phyloP scores from a whole-genome alignment of 2,329 filamentous ascomycete species.

The Hypoxylon sp. region DNA sequence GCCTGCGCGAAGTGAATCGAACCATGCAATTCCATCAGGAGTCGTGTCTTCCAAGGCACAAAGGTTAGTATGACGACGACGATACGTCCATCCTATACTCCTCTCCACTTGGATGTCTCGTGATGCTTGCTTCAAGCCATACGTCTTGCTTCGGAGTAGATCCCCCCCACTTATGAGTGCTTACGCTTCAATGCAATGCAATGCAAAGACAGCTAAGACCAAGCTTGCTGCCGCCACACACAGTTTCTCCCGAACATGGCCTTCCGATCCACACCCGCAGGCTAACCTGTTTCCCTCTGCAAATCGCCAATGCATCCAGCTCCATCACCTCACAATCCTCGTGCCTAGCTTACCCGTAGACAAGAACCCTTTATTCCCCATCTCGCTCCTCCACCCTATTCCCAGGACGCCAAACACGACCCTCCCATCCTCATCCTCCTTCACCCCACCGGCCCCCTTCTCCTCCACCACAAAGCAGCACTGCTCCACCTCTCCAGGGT shows the following conservation, averaged over 20 bases:
- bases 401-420: constrained; percentile 84
- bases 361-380: constrained; percentile 90
- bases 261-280: not conserved
- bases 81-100: constrained; percentile 10
- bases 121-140: constrained; percentile 10
- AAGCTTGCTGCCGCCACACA: not conserved
- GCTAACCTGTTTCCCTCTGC: not conserved
- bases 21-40: constrained; percentile 1
- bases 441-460: constrained; percentile 50
- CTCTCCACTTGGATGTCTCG: constrained; percentile 4
- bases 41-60: not conserved
- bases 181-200: constrained; percentile 2
- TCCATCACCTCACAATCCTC: constrained; percentile 56
- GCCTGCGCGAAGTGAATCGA: not conserved
- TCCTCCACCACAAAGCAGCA: constrained; percentile 74
- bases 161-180: not conserved
- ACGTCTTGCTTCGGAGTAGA: constrained; percentile 7
- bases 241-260: not conserved
- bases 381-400: constrained; percentile 89
- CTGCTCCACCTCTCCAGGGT: constrained; percentile 75
- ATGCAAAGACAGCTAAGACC: not conserved
- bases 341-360: constrained; percentile 85
- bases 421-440: constrained; percentile 71
- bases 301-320: constrained; percentile 1
- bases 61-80: constrained; percentile 5